Base-by-base conservation (phyloP, 2,329 filamentous ascomycete species). In the Trichoderma breve region DNA sequence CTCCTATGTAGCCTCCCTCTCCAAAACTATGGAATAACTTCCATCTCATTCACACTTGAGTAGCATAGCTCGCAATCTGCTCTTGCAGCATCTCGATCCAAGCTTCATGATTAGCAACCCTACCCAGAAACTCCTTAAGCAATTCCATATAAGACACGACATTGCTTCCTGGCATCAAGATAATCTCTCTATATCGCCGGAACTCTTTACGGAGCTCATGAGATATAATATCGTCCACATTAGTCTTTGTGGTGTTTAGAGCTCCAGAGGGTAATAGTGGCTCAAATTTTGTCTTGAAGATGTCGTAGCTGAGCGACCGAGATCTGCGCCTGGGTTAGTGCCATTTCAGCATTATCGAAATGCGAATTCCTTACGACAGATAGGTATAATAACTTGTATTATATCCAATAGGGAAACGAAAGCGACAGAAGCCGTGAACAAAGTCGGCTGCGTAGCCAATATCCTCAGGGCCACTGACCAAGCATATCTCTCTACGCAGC, bases 311-410 rank as follows among this genome's bases (percentile, higher is more conserved):
- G 11, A 72, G 32, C 4, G 70, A 66, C 1, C 57, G 36, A n/a
- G 64, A 69, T 28, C 70, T 71, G 53, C 3, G 3, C 21, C 12
- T 5, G 18, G 5, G 32, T 30, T 8, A 55, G 6, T n/a, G 26
- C 2, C 11, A 34, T 14, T 14, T 6, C 21, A 24, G 5, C 1
- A 2, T 36, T 18, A 28, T 30, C 1, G 7, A 18, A 0, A 28
- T 21, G n/a, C 2, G 2, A 24, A 15, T 18, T n/a, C 92, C 87
- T 14, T 89, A 92, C 70, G 86, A 89, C 21, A 90, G 79, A 76
- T 90, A 90, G 73, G 87, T 87, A 79, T 94, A 94, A 82, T 94
- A 93, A 51, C 91, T 91, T 28, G 91, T 91, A 79, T 93, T 92
- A 77, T 94, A 94, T 1, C 92, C 92, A 67, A 91, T 91, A 73